Evolutionary conservation across 208 protist genomes (phyloP).

Genomic region (Leptomonas pyrrhocoris): DNA sequence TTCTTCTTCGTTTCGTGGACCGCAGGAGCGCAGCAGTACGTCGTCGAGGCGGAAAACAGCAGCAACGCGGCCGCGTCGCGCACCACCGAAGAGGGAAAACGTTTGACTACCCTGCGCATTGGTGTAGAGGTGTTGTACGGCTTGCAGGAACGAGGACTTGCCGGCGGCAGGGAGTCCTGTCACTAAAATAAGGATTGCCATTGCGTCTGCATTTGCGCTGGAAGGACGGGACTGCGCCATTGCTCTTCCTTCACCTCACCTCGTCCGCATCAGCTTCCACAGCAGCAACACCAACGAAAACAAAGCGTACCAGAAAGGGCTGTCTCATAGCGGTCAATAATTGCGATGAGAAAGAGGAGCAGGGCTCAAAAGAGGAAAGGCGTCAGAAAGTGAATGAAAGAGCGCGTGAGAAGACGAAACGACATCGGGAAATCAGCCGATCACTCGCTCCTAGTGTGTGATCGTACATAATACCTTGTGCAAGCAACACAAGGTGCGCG

Average conservation of each 20-base stretch:
- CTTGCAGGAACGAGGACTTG: constrained; percentile 58
- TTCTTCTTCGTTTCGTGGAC: background rate
- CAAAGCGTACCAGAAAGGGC: too few species aligned
- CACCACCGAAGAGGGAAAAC: constrained; percentile 15
- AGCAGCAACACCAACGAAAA: too few species aligned
- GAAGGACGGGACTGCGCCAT: background rate
- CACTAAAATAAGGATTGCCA: constrained; percentile 47
- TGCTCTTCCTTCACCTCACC: background rate
- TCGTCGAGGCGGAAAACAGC: constrained; percentile 21
- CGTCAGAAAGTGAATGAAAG: too few species aligned
- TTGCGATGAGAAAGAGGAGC: too few species aligned
- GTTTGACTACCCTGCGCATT: background rate
- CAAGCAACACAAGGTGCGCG: too few species aligned
- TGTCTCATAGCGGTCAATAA: too few species aligned
- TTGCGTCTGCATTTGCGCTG: background rate
- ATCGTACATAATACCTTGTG: too few species aligned
- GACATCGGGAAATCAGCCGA: too few species aligned
- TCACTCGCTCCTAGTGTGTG: too few species aligned
- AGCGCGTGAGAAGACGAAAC: too few species aligned
- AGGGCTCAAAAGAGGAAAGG: too few species aligned
- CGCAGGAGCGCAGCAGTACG: constrained; percentile 1
- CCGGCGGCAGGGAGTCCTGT: constrained; percentile 70
- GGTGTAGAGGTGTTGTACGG: constrained; percentile 20
- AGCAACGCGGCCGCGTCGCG: background rate
- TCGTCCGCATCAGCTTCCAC: too few species aligned